These are phyloP conservation scores for Vinca minor DNA, from an alignment of 257 asterid species.

Conservation along the genomic window DNA sequence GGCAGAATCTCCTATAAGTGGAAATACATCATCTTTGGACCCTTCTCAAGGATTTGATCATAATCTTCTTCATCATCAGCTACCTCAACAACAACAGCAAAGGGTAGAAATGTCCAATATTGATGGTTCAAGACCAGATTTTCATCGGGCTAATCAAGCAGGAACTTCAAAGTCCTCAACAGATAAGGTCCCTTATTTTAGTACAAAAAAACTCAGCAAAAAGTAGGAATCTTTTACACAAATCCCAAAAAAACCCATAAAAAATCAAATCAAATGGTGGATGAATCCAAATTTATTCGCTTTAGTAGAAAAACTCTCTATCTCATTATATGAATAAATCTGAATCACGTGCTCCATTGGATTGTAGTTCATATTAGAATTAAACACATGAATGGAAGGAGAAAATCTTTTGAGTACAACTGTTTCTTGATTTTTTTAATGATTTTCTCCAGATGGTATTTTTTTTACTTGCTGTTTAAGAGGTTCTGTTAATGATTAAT, in stretches of 20 bases:
- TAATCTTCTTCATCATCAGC: constrained; percentile 33
- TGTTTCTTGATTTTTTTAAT: constrained; percentile 16
- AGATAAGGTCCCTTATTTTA: constrained; percentile 47
- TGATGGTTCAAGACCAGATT: constrained; percentile 31
- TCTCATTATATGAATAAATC: too few species aligned
- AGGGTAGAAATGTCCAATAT: constrained; percentile 39
- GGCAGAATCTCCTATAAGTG: constrained; percentile 65
- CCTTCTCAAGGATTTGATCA: constrained; percentile 23
- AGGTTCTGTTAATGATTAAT: constrained; percentile 34
- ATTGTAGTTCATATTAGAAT: too few species aligned
- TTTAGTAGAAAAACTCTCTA: too few species aligned
- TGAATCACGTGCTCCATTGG: too few species aligned
- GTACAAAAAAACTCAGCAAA: constrained; percentile 30
- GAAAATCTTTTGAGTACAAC: constrained; percentile 44
- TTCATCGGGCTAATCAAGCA: constrained; percentile 28
- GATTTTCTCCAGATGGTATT: constrained; percentile 8
- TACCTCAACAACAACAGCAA: constrained; percentile 20
- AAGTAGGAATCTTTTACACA: constrained; percentile 26
- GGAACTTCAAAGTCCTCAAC: constrained; percentile 27
- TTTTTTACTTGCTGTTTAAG: constrained; percentile 23
- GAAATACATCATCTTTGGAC: constrained; percentile 26
- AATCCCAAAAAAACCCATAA: constrained; percentile 36
- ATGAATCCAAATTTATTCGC: too few species aligned
- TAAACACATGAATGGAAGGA: too few species aligned
- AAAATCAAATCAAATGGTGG: constrained; percentile 23